Evolutionary conservation across 1,139 yeast species (phyloP).

Genomic region (Saccharomycopsis phalli): DNA sequence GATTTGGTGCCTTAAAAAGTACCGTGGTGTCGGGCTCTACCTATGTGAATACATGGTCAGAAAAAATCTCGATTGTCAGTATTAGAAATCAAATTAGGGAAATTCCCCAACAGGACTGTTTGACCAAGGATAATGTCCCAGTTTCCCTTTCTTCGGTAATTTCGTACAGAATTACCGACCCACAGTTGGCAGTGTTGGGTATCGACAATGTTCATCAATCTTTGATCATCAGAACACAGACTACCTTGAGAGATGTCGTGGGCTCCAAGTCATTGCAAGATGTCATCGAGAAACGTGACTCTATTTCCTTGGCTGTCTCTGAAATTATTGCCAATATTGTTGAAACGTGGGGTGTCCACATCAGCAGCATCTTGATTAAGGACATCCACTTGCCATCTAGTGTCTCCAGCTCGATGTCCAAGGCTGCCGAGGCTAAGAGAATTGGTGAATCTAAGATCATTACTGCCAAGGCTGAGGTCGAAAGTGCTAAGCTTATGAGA

Average conservation of each 20-base stretch:
- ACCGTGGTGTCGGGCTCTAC: conserved; percentile 65
- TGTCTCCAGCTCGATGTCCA: conserved; percentile 55
- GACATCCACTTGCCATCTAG: conserved; percentile 51
- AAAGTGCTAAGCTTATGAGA: conserved; percentile 68
- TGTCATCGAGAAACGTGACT: conserved; percentile 68
- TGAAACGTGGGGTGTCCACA: conserved; percentile 62
- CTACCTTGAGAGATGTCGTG: conserved; percentile 65
- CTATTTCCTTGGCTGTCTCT: conserved; percentile 59
- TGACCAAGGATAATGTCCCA: conserved; percentile 63
- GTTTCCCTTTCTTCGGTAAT: conserved; percentile 57
- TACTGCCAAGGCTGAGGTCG: conserved; percentile 70
- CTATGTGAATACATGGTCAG: conserved; percentile 58
- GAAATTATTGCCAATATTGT: conserved; percentile 58
- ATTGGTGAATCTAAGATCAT: conserved; percentile 74
- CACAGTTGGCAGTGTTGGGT: conserved; percentile 58
- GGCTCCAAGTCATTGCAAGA: conserved; percentile 64
- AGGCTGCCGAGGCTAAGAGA: conserved; percentile 71
- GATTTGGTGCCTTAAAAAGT: conserved; percentile 60
- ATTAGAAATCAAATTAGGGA: conserved; percentile 56
- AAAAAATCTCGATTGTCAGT: conserved; percentile 43
- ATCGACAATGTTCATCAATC: conserved; percentile 49
- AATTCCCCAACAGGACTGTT: conserved; percentile 58
- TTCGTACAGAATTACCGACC: conserved; percentile 60
- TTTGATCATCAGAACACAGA: conserved; percentile 64
- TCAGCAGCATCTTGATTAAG: conserved; percentile 63